Conservation (phyloP, 352 stramenopile species). For the Phytophthora europaea region DNA sequence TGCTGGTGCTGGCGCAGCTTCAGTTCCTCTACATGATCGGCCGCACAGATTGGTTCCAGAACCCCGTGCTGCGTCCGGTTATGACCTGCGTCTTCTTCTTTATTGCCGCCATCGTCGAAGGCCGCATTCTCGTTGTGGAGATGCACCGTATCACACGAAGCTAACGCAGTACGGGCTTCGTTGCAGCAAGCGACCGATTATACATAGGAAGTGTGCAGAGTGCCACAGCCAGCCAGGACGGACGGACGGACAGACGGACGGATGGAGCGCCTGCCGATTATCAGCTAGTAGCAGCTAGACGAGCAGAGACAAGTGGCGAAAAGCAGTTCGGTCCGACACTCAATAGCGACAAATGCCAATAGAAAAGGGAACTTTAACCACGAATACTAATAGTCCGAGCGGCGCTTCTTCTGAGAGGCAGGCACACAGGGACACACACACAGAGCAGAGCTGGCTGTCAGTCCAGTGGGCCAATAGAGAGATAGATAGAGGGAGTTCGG, state of each 20-base stretch:
- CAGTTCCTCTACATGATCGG: conserved; percentile 72
- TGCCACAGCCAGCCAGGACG: conserved; percentile 6
- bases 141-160: conserved; percentile 67
- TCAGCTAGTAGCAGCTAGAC: conserved; percentile 25
- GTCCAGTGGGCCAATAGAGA: neutral
- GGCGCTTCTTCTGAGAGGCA: conserved; percentile 64
- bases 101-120: conserved; percentile 47
- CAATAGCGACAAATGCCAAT: conserved; percentile 26
- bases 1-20: conserved; percentile 58
- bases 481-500: neutral
- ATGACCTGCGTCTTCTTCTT: conserved; percentile 67
- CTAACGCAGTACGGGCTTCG: conserved; percentile 26
- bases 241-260: conserved; percentile 8
- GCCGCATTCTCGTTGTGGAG: conserved; percentile 64
- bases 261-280: conserved; percentile 20
- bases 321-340: conserved; percentile 17
- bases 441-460: conserved; percentile 20
- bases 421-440: conserved; percentile 14
- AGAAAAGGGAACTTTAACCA: conserved; percentile 34
- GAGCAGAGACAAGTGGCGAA: conserved; percentile 33
- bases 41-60: conserved; percentile 77
- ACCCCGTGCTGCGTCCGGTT: conserved; percentile 79
- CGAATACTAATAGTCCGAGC: conserved; percentile 55
- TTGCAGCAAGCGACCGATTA: conserved; percentile 13
- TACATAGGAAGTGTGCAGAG: conserved; percentile 23